Evolutionary conservation across 306 rosid genomes (phyloP).

Genomic region (Gastrolobium villosum): DNA sequence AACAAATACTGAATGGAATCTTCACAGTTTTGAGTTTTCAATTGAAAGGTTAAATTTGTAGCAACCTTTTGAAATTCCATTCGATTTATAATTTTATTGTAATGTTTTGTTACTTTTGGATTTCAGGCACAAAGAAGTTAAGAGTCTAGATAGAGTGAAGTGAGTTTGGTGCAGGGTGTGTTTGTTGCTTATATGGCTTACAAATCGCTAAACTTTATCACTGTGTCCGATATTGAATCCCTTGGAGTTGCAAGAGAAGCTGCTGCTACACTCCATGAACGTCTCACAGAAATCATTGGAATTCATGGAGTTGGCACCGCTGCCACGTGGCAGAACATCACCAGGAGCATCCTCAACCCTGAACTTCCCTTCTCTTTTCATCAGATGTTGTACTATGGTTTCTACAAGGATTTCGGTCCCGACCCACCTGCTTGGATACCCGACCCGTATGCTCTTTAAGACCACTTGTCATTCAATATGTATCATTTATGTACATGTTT

Average conservation of each 20-base stretch:
- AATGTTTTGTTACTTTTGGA: background rate
- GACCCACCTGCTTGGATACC: conserved; percentile 98
- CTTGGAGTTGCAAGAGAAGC: conserved; percentile 55
- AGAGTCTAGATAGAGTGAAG: background rate
- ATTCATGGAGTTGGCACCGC: conserved; percentile 63
- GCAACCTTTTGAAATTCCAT: too few relatives aligned
- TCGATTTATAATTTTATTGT: background rate
- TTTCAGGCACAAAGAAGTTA: background rate
- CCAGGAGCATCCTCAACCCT: conserved; percentile 66
- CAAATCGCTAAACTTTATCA: conserved; percentile 63
- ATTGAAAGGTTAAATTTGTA: too few relatives aligned
- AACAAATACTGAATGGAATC: too few relatives aligned
- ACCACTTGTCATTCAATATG: too few relatives aligned
- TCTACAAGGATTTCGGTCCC: conserved; percentile 74
- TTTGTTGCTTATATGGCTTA: conserved; percentile 48
- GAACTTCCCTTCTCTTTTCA: conserved; percentile 86
- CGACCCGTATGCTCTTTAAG: conserved; percentile 60
- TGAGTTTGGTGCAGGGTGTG: background rate
- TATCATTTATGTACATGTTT: background rate
- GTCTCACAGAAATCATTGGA: conserved; percentile 57
- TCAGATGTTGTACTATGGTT: conserved; percentile 80
- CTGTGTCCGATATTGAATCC: conserved; percentile 71
- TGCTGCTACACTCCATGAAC: conserved; percentile 61
- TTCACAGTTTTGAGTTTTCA: too few relatives aligned
- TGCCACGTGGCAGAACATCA: conserved; percentile 79